Base-by-base conservation (phyloP, 192 early-diverging fungal species). In the Coemansia sp. region DNA sequence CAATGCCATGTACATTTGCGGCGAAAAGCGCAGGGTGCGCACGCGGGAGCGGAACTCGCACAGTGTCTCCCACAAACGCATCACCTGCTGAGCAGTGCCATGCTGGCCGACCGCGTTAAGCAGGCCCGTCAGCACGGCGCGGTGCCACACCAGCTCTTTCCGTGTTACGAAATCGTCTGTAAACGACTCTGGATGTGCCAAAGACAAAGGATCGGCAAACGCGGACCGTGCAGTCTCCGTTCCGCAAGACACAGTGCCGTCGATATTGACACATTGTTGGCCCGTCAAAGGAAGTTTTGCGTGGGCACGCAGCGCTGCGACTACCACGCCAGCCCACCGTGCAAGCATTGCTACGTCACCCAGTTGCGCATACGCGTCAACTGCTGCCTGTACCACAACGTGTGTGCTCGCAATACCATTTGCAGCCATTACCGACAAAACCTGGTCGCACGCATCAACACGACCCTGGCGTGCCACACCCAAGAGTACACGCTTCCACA, bases 131-230 rank as follows among this genome's bases (percentile, higher is more conserved):
- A 78, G 65, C 5, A 68, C 67, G 31, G 57, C 51, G 4, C 65
- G 61, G 19, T 78, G 75, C 75, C 75, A 78, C 6, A 78, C 44
- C 10, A 78, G 54, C 45, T 64, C 69, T 21, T 64, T 68, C 60
- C 49, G 56, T 5, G 52, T 49, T 18, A 71, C 48, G 52, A 78
- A 71, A 22, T 65, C 64, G 4, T 22, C 54, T 7, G 60, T 30
- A 49, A 78, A 69, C 18, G 30, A 42, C 38, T 68, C 69, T 1
- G 75, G 75, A 22, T 64, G 53, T 30, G 55, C 23, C 16, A 77
- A 30, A 12, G 47, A 25, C 14, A 49, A 49, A n/a, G 27, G 22
- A 31, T 23, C 14, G 16, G 54, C 22, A 27, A 49, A 18, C 9
- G 27, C 47, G 9, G 47, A 22, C 12, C 24, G 47, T 25, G 11